Evolutionary conservation across 495 filamentous ascomycete species (phyloP), one percentile per base, ranked within the genome.

Genomic region (Trichocladium antarcticum): DNA sequence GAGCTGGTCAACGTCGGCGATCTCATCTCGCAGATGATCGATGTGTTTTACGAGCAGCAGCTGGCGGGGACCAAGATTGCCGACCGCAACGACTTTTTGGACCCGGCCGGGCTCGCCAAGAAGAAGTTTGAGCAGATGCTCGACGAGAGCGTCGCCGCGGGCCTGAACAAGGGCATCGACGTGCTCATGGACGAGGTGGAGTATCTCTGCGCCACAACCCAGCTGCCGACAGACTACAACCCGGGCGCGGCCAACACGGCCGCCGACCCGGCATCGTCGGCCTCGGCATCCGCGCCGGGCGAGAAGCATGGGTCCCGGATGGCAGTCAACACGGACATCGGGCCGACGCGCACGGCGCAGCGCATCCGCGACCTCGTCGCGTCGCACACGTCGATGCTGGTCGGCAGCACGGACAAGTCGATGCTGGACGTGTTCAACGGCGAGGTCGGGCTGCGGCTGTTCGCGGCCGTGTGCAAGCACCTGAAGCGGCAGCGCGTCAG

Each of bases 111-210:
- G 16, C 82, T 93, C 54, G 89, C 90, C 56, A 99, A 99, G 76
- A 97, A 95, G 68, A 87, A 84, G 39, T 99, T 99, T 51, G 93
- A 99, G 72, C 89, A 97, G 66, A 95, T 95, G 84, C 81, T 99
- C 9, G 93, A 99, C 61, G 93, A 97, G 67, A 83, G 86, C 43
- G 93, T 99, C 17, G 93, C 93, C 1, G 88, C 92, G 22, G 93
- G 93, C 7, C 68, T 99, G 52, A 95, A 95, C 61, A 93, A 92
- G 68, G 93, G 93, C 45, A 96, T 99, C 56, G 89, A 97, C 58
- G 93, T 95, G 22, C 77, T 99, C 41, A 96, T 99, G 83, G 88
- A 92, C 55, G 93, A 99, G 68, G 89, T 97, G 37, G 93, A 99
- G 55, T 95, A 89, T 57, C 75, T 99, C 41, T 87, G 85, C 57